phyloP scores from a whole-genome alignment of 2,329 filamentous ascomycete genomes.

The Nannizzia gypsea region DNA sequence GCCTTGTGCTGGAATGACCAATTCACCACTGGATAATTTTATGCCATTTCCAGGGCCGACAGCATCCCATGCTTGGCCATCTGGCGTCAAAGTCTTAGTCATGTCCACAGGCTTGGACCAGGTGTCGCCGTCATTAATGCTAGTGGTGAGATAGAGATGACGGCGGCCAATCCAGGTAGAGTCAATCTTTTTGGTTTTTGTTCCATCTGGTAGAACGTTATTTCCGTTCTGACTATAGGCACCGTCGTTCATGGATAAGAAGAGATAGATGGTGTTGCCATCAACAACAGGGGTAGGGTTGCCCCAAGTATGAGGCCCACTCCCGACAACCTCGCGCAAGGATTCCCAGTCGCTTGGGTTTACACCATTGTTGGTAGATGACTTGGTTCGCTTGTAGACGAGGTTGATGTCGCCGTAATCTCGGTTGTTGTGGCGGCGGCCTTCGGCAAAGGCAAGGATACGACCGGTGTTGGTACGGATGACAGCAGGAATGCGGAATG shows the following conservation, averaged over 20 bases:
- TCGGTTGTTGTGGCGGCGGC: constrained; percentile 18
- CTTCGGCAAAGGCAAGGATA: constrained; percentile 21
- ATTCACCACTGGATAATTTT: constrained; percentile 13
- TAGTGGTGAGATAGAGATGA: constrained; percentile 18
- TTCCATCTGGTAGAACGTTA: constrained; percentile 15
- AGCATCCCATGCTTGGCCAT: constrained; percentile 15
- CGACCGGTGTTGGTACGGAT: constrained; percentile 18
- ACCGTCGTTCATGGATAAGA: constrained; percentile 21
- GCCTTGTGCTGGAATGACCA: constrained; percentile 16
- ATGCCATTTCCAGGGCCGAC: constrained; percentile 19
- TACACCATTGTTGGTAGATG: constrained; percentile 16
- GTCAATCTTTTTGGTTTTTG: constrained; percentile 16
- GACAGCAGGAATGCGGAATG: constrained; percentile 21
- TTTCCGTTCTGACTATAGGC: constrained; percentile 20
- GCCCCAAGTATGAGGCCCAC: constrained; percentile 20
- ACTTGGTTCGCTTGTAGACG: constrained; percentile 22
- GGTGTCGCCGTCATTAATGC: constrained; percentile 19
- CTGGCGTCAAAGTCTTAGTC: constrained; percentile 16
- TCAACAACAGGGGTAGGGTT: constrained; percentile 24
- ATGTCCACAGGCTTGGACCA: constrained; percentile 18
- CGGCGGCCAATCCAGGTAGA: constrained; percentile 17
- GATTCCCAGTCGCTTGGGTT: constrained; percentile 18
- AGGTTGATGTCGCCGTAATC: constrained; percentile 23
- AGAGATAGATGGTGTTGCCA: constrained; percentile 23
- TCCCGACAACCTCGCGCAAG: constrained; percentile 18